Evolutionary conservation across 2,329 filamentous ascomycete species (phyloP), one percentile per base, ranked within the genome.

Genomic region (Cadophora gregata): DNA sequence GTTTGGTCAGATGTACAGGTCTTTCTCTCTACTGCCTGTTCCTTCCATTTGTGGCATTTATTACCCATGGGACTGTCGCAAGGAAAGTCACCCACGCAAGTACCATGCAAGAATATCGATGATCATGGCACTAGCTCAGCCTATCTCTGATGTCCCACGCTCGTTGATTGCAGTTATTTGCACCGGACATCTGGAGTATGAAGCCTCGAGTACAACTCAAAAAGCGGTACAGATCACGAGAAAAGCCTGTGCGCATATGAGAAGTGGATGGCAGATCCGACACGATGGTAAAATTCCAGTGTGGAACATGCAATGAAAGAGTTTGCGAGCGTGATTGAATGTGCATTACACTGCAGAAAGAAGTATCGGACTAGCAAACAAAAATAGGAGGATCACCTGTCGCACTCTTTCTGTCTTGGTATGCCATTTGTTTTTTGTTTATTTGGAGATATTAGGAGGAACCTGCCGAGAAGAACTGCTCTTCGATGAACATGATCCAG

Each of bases 401-500:
- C 68, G 56, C 12, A 58, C 50, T 33, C 60, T 55, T 51, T 70
- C 70, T 16, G 59, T 69, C 24, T 48, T 65, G 2, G 68, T 68
- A 38, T 62, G 56, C 68, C 64, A 71, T 16, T 62, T 69, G 25
- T 71, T 66, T n/a, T 64, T 71, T 38, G 65, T 64, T 71, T 38
- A 65, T 64, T 61, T 71, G 65, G 12, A 71, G 64, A 58, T 70
- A 69, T 53, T 69, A 62, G 65, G 69, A 70, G 25, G 66, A 69
- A 45, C 69, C 68, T 24, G 70, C 58, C 19, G 56, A 69, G 62
- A 71, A 69, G 62, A 65, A 67, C 5, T 70, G 48, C 47, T 70
- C 70, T 31, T 62, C 65, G 24, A 70, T 70, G 3, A 70, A 70
- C 63, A 72, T 72, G 42, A 72, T 4, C 65, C 62, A 60, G 70